These are phyloP conservation scores for Aspergillus egyptiacus DNA, from an alignment of 495 filamentous ascomycete species.

Conservation along the genomic window DNA sequence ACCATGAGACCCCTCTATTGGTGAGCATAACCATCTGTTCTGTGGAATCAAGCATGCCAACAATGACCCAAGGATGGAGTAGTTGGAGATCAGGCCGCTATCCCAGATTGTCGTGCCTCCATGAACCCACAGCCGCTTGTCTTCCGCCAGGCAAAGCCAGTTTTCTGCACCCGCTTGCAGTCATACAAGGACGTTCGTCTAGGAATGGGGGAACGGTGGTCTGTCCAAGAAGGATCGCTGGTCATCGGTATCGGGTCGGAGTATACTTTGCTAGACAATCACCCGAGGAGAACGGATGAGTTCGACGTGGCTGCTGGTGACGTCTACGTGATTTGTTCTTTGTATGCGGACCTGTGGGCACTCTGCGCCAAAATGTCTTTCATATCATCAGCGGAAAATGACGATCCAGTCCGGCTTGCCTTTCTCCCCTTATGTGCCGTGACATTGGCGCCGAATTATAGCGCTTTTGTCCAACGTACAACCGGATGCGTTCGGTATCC, in stretches of 20 bases:
- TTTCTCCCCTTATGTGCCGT: constrained; percentile 32
- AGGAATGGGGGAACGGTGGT: constrained; percentile 19
- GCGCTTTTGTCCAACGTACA: constrained; percentile 21
- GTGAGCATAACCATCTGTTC: no score
- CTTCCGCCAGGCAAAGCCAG: constrained; percentile 12
- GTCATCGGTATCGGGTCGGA: constrained; percentile 25
- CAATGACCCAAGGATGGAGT: neutral
- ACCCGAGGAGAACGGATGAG: constrained; percentile 19
- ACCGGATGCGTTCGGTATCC: neutral
- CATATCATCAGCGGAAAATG: neutral
- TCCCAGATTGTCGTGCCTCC: neutral
- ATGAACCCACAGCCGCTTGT: neutral
- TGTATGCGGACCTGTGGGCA: constrained; percentile 32
- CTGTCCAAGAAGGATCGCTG: constrained; percentile 29
- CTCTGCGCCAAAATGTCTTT: constrained; percentile 26
- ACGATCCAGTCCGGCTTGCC: constrained; percentile 10
- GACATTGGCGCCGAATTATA: constrained; percentile 28
- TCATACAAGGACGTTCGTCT: constrained; percentile 26
- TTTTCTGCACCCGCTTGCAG: constrained; percentile 19
- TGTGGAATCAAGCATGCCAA: neutral
- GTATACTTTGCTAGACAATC: constrained; percentile 17
- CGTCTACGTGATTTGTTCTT: constrained; percentile 23
- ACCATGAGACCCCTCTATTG: constrained; percentile 10
- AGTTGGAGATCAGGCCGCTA: neutral
- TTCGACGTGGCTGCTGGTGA: constrained; percentile 25